Evolutionary conservation across 305 asterid genomes (phyloP), one percentile per base, ranked within the genome.

Genomic region (Nicotiana rustica): DNA sequence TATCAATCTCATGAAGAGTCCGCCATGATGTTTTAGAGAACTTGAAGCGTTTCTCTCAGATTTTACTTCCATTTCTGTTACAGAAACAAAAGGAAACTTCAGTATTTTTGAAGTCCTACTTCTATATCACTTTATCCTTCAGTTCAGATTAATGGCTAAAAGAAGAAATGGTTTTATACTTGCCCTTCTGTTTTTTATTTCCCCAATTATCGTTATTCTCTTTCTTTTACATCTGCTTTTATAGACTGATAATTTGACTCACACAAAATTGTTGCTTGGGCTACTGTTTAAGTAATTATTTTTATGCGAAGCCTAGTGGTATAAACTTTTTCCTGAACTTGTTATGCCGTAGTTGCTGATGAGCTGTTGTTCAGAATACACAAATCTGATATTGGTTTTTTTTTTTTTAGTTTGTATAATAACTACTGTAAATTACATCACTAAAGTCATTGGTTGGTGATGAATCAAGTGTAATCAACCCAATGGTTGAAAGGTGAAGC

Each of bases 181-280:
- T 25, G 29, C 29, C 29, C 29, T 25, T 25, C 29, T 25, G 29
- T 25, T 25, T 25, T 25, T 25, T 25, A 41, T 70, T 57, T 10
- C 19, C 18, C 78, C 18, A 41, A n/a, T 70, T 70, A 41, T 52
- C 41, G 12, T 70, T 70, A 10, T 9, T 38, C 41, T 70, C 57
- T 41, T 38, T 18, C 59, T 18, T n/a, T 67, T 10, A 69, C 35
- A 41, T 18, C 18, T 38, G 13, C 59, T 41, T n/a, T 18, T 70
- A 70, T 70, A 18, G 59, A 70, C 78, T 41, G 78, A 70, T 18
- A 10, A 70, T 70, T 41, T 70, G 5, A 55, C 25, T 41, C 38
- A 10, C n/a, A 12, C n/a, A 18, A 10, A 62, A 25, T 29, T 0
- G 5, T 66, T 66, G 31, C 10, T 2, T 66, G 18, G 70, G 41